Conservation (phyloP, 345 rosid species). For the Streptanthus diversifolius region DNA sequence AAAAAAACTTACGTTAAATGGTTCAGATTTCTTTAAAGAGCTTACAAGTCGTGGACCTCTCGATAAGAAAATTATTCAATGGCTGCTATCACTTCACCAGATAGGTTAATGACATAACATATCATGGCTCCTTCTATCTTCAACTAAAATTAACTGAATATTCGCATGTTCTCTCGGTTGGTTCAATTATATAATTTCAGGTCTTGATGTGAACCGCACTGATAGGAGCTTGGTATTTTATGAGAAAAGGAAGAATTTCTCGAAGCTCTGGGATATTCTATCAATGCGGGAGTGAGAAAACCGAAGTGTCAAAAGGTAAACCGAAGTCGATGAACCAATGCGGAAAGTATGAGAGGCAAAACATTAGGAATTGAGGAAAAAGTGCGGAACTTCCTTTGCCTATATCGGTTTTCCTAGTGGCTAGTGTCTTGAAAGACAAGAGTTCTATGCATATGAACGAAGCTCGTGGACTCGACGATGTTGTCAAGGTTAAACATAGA, state of each 20-base stretch:
- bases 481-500: slow-evolving; percentile 59
- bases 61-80: slow-evolving; percentile 73
- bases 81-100: slow-evolving; percentile 89
- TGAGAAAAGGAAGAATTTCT: slow-evolving; percentile 81
- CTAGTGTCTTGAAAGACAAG: slow-evolving; percentile 93
- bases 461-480: slow-evolving; percentile 96
- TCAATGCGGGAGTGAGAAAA: slow-evolving; percentile 41
- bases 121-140: slow-evolving; percentile 3
- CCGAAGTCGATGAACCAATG: slow-evolving; percentile 60
- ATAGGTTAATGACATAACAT: slow-evolving; percentile 60
- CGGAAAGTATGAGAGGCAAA: slow-evolving; percentile 90
- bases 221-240: slow-evolving; percentile 86
- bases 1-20: slow-evolving; percentile 22
- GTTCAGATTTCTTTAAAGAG: slow-evolving; percentile 51
- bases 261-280: slow-evolving; percentile 95
- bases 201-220: slow-evolving; percentile 91
- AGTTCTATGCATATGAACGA: slow-evolving; percentile 70
- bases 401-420: slow-evolving; percentile 91
- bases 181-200: slow-evolving; percentile 31
- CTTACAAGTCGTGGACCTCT: slow-evolving; percentile 51
- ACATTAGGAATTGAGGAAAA: slow-evolving; percentile 57
- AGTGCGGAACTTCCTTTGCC: slow-evolving; percentile 67
- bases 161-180: neutral
- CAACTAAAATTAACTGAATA: neutral
- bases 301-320: slow-evolving; percentile 54